Conservation (phyloP, 441 rosid species). For the Corymbia citriodora region DNA sequence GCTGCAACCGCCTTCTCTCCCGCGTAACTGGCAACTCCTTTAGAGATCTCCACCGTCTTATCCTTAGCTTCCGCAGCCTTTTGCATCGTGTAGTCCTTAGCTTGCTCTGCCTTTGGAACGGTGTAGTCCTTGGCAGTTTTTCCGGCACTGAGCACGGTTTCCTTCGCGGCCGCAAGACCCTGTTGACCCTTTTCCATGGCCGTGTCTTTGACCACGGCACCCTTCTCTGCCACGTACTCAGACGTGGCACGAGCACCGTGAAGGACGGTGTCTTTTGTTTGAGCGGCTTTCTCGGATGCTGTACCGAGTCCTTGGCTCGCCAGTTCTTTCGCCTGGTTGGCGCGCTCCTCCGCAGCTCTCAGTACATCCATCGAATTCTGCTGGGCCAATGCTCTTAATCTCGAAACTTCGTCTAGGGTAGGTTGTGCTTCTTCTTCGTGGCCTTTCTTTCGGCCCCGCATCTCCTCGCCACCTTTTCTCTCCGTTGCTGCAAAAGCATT, state of each 20-base stretch:
- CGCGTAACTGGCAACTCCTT: slow-evolving; percentile 22
- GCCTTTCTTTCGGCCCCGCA: not conserved
- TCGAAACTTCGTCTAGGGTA: slow-evolving; percentile 54
- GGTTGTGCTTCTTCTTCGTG: not conserved
- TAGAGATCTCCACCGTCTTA: slow-evolving; percentile 14
- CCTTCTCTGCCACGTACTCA: slow-evolving; percentile 20
- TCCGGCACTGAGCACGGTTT: not conserved
- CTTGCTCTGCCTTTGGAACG: slow-evolving; percentile 24
- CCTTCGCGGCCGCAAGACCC: slow-evolving; percentile 15
- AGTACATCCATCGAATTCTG: slow-evolving; percentile 43
- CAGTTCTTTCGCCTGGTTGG: slow-evolving; percentile 19
- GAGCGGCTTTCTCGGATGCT: not conserved
- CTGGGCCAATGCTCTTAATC: slow-evolving; percentile 46
- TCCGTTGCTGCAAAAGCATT: not conserved
- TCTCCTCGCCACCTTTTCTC: not conserved
- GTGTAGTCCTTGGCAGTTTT: slow-evolving; percentile 25
- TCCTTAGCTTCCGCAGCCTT: slow-evolving; percentile 18
- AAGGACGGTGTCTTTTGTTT: not conserved
- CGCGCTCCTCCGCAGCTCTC: slow-evolving; percentile 38
- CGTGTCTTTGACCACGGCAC: slow-evolving; percentile 28
- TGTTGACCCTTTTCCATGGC: slow-evolving; percentile 28
- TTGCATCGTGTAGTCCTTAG: slow-evolving; percentile 1
- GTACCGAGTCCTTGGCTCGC: not conserved
- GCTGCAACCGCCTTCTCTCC: slow-evolving; percentile 31
- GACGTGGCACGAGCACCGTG: not conserved